Base-by-base conservation (phyloP, 805 yeast genomes). In the Candida orba region DNA sequence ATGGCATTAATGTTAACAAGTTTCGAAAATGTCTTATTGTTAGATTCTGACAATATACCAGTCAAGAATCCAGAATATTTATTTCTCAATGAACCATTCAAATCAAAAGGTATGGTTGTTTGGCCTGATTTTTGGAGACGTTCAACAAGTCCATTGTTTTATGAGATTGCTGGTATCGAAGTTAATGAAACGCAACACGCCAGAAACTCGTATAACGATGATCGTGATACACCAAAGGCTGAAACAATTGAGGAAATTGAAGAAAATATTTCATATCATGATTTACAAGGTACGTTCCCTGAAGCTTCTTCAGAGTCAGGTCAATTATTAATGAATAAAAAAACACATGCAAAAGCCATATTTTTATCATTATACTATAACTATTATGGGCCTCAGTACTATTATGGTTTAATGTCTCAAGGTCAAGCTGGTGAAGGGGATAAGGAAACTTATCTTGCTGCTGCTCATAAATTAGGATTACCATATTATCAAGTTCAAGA, bases 351-450 rank as follows among this genome's bases (percentile, higher is more conserved):
- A 39, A 65, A 66, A 52, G 73, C 83, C 4, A 62, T 83, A 41
- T 63, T 82, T 47, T 64, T 83, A 39, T 72, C 87, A 0, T 59
- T 79, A 33, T 83, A 80, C 60, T 83, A 83, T 61, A 82, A 82
- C 53, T 65, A 77, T 42, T 76, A 71, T 56, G 88, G 88, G 0
- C 83, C 81, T 29, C 62, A 70, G 8, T 66, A 72, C 44, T 81
- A 72, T 57, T 81, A 79, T 56, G 78, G 78, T 3, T 63, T 81
- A 38, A 64, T 81, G 34, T 67, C 82, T 4, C 79, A 78, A 58
- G 81, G 83, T 31, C 71, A 70, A 34, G 76, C 75, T 4, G 93
- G 93, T n/a, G 87, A 81, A 63, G 93, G 91, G 40, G 91, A 84
- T 57, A 84, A 84, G 55, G 91, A 84, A 51, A 82, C 91, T 0